These are phyloP conservation scores for Fusarium sp. DNA, from an alignment of 2,329 filamentous ascomycete genomes.

Conservation along the genomic window DNA sequence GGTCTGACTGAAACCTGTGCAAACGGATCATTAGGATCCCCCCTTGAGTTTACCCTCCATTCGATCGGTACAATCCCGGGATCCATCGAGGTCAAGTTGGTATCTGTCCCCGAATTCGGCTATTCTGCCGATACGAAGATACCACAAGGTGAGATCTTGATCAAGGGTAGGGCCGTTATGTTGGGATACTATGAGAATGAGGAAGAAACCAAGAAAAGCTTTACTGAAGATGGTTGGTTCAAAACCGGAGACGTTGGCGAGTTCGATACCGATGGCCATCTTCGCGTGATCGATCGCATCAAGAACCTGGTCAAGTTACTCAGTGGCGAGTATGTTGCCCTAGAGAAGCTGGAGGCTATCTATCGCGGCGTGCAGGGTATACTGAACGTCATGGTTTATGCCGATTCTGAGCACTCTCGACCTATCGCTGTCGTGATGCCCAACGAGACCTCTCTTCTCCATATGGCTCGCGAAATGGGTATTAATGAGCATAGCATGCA, in stretches of 20 bases:
- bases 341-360: conserved; percentile 93
- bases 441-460: conserved; percentile 68
- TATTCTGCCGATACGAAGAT: conserved; percentile 79
- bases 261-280: conserved; percentile 80
- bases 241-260: conserved; percentile 95
- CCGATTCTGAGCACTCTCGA: conserved; percentile 76
- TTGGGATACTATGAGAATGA: conserved; percentile 85
- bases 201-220: conserved; percentile 80
- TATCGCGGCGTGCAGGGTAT: conserved; percentile 83
- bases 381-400: conserved; percentile 87
- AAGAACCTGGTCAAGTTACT: conserved; percentile 98
- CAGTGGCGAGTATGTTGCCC: conserved; percentile 96
- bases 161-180: conserved; percentile 80
- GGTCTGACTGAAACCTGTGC: conserved; percentile 92
- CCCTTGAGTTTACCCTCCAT: conserved; percentile 80
- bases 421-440: conserved; percentile 83
- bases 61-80: conserved; percentile 82
- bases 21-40: conserved; percentile 81
- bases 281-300: conserved; percentile 91
- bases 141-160: conserved; percentile 91
- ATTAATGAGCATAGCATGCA: conserved; percentile 76
- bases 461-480: conserved; percentile 66
- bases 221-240: conserved; percentile 92
- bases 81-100: conserved; percentile 87
- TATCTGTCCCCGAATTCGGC: conserved; percentile 85